Evolutionary conservation across 2,329 filamentous ascomycete species (phyloP).

Genomic region (Alternaria viburni): DNA sequence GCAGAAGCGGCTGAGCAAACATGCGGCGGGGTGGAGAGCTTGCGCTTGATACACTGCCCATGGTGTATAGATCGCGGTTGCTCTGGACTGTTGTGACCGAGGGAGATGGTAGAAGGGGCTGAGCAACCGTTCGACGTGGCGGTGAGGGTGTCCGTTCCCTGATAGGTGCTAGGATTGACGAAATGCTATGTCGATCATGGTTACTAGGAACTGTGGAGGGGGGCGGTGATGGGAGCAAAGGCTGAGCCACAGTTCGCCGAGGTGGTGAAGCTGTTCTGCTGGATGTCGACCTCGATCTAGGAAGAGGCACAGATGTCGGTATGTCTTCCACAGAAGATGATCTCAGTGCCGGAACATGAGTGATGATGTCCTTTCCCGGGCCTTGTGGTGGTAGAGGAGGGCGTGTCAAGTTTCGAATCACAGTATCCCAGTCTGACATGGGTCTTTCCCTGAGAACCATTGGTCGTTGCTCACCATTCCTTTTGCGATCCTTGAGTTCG

Average conservation of each 20-base stretch:
- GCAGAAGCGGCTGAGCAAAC: conserved; percentile 36
- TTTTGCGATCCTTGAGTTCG: conserved; percentile 50
- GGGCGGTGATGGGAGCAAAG: conserved; percentile 41
- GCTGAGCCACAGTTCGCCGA: conserved; percentile 33
- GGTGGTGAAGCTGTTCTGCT: conserved; percentile 20
- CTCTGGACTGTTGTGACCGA: conserved; percentile 36
- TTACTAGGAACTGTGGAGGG: conserved; percentile 34
- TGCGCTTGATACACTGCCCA: neutral
- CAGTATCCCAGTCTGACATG: conserved; percentile 48
- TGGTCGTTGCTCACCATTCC: conserved; percentile 42
- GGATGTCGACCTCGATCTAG: conserved; percentile 17
- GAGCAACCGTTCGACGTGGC: conserved; percentile 29
- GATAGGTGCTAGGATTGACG: conserved; percentile 34
- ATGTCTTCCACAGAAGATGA: conserved; percentile 25
- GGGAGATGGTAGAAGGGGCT: conserved; percentile 41
- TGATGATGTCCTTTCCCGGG: conserved; percentile 33
- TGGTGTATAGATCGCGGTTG: conserved; percentile 21
- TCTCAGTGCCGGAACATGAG: conserved; percentile 38
- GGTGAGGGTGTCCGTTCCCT: conserved; percentile 26
- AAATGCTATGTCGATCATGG: conserved; percentile 29
- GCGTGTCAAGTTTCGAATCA: conserved; percentile 39
- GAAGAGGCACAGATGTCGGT: conserved; percentile 23
- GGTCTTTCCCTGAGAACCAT: conserved; percentile 50
- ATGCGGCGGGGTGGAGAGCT: conserved; percentile 23
- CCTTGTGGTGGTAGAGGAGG: conserved; percentile 21